A percentile compares a stretch with the other conserved stretches of the same genome.
Conservation (phyloP, 768 basidiomycete genomes). For the Russula virescens region DNA sequence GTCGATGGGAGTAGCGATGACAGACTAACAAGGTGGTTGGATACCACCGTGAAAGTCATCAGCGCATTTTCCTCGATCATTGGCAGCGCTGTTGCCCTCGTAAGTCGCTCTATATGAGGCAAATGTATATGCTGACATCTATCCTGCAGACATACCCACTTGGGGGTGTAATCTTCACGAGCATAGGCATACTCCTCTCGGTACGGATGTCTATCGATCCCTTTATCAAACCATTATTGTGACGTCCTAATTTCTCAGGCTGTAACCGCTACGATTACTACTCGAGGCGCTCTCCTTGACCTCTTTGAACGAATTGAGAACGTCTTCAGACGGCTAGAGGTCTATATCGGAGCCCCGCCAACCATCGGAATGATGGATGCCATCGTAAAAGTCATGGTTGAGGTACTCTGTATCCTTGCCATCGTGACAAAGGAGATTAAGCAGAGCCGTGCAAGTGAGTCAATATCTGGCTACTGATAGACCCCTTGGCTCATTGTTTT, state of each 20-base stretch:
- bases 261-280: background rate
- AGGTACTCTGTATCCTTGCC: conserved; percentile 1
- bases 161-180: background rate
- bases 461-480: fast-evolving
- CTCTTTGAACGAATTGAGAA: background rate
- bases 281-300: background rate
- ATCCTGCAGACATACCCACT: background rate
- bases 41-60: background rate
- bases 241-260: background rate
- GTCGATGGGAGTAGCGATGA: background rate
- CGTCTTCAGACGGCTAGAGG: background rate
- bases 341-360: background rate
- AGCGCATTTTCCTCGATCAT: background rate
- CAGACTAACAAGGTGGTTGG: background rate
- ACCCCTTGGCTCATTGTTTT: background rate
- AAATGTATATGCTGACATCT: background rate
- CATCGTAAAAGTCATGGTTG: background rate
- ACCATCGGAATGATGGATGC: background rate
- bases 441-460: background rate
- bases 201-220: background rate
- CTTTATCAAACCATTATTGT: background rate
- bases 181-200: background rate
- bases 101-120: background rate
- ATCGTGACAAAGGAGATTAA: background rate
- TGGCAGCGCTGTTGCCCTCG: background rate